phyloP scores from a whole-genome alignment of 108 stramenopile genomes.

The Nitzschia inconspicua region DNA sequence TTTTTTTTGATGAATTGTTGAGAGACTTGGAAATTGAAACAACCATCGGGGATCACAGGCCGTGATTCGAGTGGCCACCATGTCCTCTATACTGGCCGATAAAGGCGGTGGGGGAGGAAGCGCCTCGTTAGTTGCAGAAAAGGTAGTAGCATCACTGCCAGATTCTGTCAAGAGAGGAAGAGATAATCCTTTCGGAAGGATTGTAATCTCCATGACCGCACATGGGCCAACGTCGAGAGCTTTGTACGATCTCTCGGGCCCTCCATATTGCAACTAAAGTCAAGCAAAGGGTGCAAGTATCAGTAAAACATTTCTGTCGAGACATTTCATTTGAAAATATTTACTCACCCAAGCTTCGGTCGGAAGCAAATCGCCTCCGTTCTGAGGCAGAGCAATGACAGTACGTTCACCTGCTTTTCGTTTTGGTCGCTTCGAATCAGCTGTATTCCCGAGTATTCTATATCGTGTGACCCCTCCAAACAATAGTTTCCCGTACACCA shows the following conservation, averaged over 20 bases:
- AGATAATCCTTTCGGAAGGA: conserved; percentile 30
- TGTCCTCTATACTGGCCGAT: conserved; percentile 10
- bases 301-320: too few relatives aligned
- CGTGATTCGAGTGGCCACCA: not conserved
- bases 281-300: not conserved
- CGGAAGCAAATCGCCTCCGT: conserved; percentile 12
- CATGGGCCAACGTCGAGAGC: conserved; percentile 74
- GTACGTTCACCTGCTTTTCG: conserved; percentile 54
- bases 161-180: conserved; percentile 3
- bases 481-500: conserved; percentile 78
- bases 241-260: conserved; percentile 51
- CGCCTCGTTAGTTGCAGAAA: too few relatives aligned
- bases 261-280: conserved; percentile 61
- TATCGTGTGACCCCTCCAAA: conserved; percentile 75
- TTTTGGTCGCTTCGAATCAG: conserved; percentile 8
- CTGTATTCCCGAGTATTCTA: conserved; percentile 41
- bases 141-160: not conserved
- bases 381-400: conserved; percentile 9
- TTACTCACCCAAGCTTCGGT: not conserved
- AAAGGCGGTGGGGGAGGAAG: too few relatives aligned
- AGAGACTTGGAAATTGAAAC: conserved; percentile 16
- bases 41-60: conserved; percentile 4
- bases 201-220: conserved; percentile 47
- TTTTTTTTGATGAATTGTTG: too few relatives aligned
- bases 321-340: not conserved